Percentiles rank a stretch among this genome's conserved stretches.
phyloP scores from a whole-genome alignment of 345 rosid species.

The Fremontodendron californicum region DNA sequence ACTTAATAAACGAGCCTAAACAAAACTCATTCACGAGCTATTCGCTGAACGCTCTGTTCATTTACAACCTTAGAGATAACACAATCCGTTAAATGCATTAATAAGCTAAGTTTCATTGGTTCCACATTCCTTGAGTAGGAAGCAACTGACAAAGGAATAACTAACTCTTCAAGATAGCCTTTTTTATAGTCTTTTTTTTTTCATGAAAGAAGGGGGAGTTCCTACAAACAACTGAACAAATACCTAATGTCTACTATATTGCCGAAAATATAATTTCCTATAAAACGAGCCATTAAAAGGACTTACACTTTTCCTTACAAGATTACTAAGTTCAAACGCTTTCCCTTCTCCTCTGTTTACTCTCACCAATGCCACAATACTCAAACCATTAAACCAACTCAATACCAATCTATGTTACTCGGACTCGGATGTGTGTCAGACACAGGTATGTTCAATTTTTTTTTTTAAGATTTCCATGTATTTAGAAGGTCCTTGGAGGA shows the following conservation, averaged over 20 bases:
- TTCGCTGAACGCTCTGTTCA: background rate
- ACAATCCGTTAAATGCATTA: background rate
- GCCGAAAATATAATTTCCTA: background rate
- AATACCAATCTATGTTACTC: background rate
- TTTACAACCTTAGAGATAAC: background rate
- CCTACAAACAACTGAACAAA: background rate
- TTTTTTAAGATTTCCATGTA: too few relatives aligned
- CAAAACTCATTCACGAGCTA: background rate
- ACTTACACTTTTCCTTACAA: background rate
- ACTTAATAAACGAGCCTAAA: background rate
- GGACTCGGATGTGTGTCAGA: too few relatives aligned
- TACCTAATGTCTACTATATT: background rate
- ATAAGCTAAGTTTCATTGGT: background rate
- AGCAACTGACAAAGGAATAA: background rate
- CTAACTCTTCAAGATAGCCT: background rate
- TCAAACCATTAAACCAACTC: background rate
- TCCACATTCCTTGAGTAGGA: background rate
- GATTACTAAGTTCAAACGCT: background rate
- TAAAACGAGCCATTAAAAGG: background rate
- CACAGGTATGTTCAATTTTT: too few relatives aligned
- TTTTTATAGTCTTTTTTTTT: too few relatives aligned
- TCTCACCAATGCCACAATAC: background rate
- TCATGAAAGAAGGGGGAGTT: background rate
- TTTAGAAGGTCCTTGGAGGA: too few relatives aligned
- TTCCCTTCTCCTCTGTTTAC: background rate